Evolutionary conservation across 2,329 filamentous ascomycete species (phyloP), one percentile per base, ranked within the genome.

Genomic region (Xylariaceae sp.): DNA sequence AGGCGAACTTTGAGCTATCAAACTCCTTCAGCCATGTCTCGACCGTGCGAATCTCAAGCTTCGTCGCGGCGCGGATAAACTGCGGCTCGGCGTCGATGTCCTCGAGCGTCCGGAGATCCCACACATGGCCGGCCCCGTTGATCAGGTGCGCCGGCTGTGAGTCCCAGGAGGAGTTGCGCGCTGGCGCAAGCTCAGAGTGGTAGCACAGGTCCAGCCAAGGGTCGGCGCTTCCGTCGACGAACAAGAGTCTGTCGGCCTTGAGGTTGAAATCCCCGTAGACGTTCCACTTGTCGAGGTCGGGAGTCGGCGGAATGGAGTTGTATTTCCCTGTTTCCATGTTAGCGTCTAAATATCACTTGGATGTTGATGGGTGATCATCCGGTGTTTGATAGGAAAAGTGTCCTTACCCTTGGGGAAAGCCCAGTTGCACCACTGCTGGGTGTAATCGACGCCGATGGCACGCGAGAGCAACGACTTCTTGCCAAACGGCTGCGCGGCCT

Each of bases 401-500:
- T 16, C 29, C 57, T 52, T 50, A 1, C 80, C 80, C 1, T 72
- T 62, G 0, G 79, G 76, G 60, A 83, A 84, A 1, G 81, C 79
- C 79, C 80, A 81, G 8, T 62, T 74, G 61, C 81, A 83, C 80
- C 81, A 83, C 66, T 82, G 75, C 61, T 82, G 81, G 33, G 79
- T 82, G 67, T 83, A 83, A 36, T 74, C 68, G 6, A 73, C 72
- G 45, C 79, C 72, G 3, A 83, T 62, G 0, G 78, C 78, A 3
- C 78, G 74, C 1, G 79, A 81, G 8, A 84, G 71, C 6, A 84
- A 6, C 8, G 55, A 72, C 1, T 75, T 75, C 1, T 78, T 78
- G 0, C 76, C 76, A 2, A 71, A 61, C 17, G 71, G 65, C 0
- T 76, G 73, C 0, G 80, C 79, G 4, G 75, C 74, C 66, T 82